A percentile compares a stretch with the other conserved stretches of the same genome.
Evolutionary conservation across 2,329 filamentous ascomycete genomes (phyloP).

Genomic region (Cladophialophora yegresii): DNA sequence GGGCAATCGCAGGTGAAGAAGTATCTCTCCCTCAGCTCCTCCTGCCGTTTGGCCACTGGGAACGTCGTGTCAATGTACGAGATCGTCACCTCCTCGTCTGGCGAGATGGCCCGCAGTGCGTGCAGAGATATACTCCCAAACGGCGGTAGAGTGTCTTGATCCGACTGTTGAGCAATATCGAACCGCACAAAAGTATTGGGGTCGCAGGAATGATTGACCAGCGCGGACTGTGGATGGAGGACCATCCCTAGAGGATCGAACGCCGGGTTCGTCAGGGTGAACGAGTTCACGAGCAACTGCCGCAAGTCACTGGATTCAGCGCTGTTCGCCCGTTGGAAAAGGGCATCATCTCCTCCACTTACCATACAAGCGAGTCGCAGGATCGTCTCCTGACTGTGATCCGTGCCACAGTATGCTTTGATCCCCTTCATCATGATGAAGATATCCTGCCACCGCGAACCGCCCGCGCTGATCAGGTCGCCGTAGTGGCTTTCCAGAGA

Average conservation of each 20-base stretch:
- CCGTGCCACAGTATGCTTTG: constrained; percentile 54
- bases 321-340: neutral
- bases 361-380: constrained; percentile 45
- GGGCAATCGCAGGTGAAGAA: constrained; percentile 61
- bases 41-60: constrained; percentile 53
- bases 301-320: neutral
- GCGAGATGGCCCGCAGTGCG: constrained; percentile 54
- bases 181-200: constrained; percentile 62
- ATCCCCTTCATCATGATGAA: constrained; percentile 58
- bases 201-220: constrained; percentile 64
- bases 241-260: constrained; percentile 62
- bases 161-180: constrained; percentile 48
- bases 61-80: constrained; percentile 63
- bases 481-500: constrained; percentile 53
- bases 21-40: constrained; percentile 57
- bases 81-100: constrained; percentile 61
- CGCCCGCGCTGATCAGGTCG: constrained; percentile 48
- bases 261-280: constrained; percentile 58
- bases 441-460: constrained; percentile 52
- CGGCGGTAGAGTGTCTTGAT: constrained; percentile 3
- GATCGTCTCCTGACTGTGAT: constrained; percentile 48
- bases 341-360: constrained; percentile 12
- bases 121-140: constrained; percentile 26
- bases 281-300: constrained; percentile 59
- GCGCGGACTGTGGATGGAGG: constrained; percentile 56